Evolutionary conservation across 495 filamentous ascomycete genomes (phyloP).

Genomic region (Neurospora africana): DNA sequence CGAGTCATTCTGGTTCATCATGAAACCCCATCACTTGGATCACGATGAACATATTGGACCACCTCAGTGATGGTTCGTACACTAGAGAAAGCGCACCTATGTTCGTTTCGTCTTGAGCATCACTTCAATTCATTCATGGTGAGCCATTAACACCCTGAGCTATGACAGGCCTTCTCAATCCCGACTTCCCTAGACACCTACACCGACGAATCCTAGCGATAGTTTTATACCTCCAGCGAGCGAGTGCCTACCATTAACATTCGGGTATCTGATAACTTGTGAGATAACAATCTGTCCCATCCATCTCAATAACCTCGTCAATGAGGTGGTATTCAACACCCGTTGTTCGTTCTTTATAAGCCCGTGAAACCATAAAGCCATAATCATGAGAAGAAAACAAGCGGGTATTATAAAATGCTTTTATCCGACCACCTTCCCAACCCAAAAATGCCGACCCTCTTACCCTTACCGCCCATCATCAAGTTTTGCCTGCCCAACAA

Average conservation of each 20-base stretch:
- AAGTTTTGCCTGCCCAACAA: not conserved
- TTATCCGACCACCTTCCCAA: not conserved
- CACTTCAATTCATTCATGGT: no score
- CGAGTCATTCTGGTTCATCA: not conserved
- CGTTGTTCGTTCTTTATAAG: not conserved
- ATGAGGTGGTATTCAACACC: not conserved
- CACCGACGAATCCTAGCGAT: not conserved
- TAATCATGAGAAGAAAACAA: constrained; percentile 1
- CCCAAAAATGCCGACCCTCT: not conserved
- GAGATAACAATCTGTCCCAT: not conserved
- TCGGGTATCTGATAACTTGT: not conserved
- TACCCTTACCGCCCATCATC: not conserved
- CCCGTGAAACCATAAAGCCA: constrained; percentile 1
- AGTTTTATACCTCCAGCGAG: not conserved
- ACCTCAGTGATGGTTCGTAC: not conserved
- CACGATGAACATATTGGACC: not conserved
- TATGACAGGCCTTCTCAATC: not conserved
- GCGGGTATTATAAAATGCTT: constrained; percentile 12
- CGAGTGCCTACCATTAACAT: not conserved
- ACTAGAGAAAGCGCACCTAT: no score
- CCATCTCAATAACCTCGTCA: not conserved
- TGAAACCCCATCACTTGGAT: not conserved
- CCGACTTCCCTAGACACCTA: no score
- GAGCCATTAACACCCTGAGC: not conserved
- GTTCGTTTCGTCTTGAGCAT: no score